phyloP scores from a whole-genome alignment of 345 rosid genomes.

The Melastoma malabathricum region DNA sequence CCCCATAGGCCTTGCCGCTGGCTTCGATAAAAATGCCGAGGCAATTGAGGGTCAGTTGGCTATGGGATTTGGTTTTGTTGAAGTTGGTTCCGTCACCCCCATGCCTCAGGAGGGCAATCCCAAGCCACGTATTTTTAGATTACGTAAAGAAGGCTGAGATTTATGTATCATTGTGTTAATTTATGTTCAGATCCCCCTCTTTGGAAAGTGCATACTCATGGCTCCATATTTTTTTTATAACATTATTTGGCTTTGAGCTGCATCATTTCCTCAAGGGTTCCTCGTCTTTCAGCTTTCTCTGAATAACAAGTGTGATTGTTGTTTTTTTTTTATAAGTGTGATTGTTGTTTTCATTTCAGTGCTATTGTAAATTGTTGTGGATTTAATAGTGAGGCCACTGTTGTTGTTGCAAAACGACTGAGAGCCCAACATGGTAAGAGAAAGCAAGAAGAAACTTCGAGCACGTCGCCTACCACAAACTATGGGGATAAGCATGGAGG shows the following conservation, averaged over 20 bases:
- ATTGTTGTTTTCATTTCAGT: conserved; percentile 19
- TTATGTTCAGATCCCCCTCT: background rate
- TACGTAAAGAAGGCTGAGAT: conserved; percentile 67
- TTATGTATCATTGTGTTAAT: conserved; percentile 1
- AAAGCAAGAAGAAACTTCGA: conserved; percentile 75
- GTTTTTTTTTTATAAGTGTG: too few species aligned
- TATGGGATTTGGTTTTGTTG: conserved; percentile 90
- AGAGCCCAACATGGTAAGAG: conserved; percentile 98
- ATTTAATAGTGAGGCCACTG: conserved; percentile 93
- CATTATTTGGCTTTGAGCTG: background rate
- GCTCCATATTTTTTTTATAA: background rate
- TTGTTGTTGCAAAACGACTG: conserved; percentile 86
- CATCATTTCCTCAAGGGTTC: too few species aligned
- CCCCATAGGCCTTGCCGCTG: conserved; percentile 96
- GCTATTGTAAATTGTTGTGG: conserved; percentile 93
- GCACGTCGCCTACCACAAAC: conserved; percentile 34
- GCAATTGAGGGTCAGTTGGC: conserved; percentile 88
- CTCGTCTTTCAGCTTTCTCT: background rate
- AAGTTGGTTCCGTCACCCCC: conserved; percentile 97
- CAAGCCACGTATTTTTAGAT: conserved; percentile 85
- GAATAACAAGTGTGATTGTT: background rate
- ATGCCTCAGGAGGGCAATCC: conserved; percentile 93
- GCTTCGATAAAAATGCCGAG: conserved; percentile 96
- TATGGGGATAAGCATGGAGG: conserved; percentile 72
- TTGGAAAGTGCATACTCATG: background rate